Conservation (phyloP, 1,139 yeast species). For the Yamadazyma jaroonii region DNA sequence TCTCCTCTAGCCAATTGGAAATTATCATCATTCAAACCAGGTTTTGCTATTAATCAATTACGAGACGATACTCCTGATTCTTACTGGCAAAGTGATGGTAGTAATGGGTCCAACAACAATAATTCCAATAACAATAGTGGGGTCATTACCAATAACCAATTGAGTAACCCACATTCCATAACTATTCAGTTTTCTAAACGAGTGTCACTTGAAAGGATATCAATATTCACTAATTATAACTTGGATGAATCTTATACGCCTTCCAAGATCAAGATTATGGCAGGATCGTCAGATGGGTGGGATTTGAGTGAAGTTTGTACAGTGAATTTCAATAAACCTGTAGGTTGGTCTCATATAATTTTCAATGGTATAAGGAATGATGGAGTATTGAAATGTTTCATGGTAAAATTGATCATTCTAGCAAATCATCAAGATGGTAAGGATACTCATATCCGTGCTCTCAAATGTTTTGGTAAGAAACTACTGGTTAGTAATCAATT, state of each 20-base stretch:
- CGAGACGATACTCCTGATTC: slow-evolving; percentile 72
- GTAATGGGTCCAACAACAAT: slow-evolving; percentile 26
- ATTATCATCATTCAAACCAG: slow-evolving; percentile 72
- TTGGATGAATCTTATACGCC: slow-evolving; percentile 95
- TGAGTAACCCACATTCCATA: slow-evolving; percentile 78
- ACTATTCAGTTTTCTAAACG: slow-evolving; percentile 80
- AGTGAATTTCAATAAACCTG: slow-evolving; percentile 65
- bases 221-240: slow-evolving; percentile 64
- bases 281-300: slow-evolving; percentile 82
- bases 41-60: slow-evolving; percentile 66
- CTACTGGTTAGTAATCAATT: slow-evolving; percentile 10
- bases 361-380: slow-evolving; percentile 60
- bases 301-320: slow-evolving; percentile 75
- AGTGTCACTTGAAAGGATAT: slow-evolving; percentile 67
- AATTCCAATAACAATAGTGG: slow-evolving; percentile 22
- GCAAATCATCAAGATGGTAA: slow-evolving; percentile 95
- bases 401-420: slow-evolving; percentile 64
- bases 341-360: slow-evolving; percentile 81
- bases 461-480: slow-evolving; percentile 44
- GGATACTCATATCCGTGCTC: slow-evolving; percentile 84
- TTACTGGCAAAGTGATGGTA: slow-evolving; percentile 96
- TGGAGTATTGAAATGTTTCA: slow-evolving; percentile 68
- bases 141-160: slow-evolving; percentile 30
- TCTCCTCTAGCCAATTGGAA: slow-evolving; percentile 86
- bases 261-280: slow-evolving; percentile 60